Base-by-base conservation (phyloP, 2,329 filamentous ascomycete species). In the Hypoxylon sp. region DNA sequence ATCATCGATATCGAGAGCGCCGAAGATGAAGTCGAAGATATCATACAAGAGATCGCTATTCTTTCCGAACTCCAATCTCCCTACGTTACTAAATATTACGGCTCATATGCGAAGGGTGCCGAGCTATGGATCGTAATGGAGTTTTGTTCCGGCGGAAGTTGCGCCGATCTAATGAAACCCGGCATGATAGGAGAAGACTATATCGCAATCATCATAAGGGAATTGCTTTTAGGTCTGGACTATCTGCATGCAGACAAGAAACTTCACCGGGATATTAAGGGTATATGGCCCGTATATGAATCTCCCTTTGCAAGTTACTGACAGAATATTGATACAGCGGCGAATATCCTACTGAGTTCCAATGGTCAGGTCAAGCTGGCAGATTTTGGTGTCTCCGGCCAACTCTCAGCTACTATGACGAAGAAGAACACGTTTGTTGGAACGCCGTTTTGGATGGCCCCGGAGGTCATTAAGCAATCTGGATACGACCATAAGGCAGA, bases 41-140 rank as follows among this genome's bases (percentile, higher is more conserved):
- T 99, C 75, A 98, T 98, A 79, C 94, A 97, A 79, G 96, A 99
- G 82, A 98, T 99, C 74, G 94, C 95, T 73, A 98, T 99, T 75
- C 86, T 99, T 60, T 97, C 96, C 32, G 95, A 97, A 81, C 89
- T 99, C 72, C 93, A 97, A 81, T 98, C 95, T 17, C 94, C 94
- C 17, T 97, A 97, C 78, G 95, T 98, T 69, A 99, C 96, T 41
- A 96, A 97, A 80, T 99, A 99, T 84, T 94, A 97, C 82, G 96
- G 96, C 72, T 98, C 95, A 62, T 98, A 96, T 77, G 89, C 97
- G 73, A 97, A 97, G 77, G 96, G 95, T 23, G 96, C 94, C 2
- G 93, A 98, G 82, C 83, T 99, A 75, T 99, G 96, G 96, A 99
- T 99, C 74, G 94, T 98, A 79, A 99, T 99, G 96, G 96, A 99